Conservation (phyloP, 805 yeast genomes). For the Lipomyces mesembrius region DNA sequence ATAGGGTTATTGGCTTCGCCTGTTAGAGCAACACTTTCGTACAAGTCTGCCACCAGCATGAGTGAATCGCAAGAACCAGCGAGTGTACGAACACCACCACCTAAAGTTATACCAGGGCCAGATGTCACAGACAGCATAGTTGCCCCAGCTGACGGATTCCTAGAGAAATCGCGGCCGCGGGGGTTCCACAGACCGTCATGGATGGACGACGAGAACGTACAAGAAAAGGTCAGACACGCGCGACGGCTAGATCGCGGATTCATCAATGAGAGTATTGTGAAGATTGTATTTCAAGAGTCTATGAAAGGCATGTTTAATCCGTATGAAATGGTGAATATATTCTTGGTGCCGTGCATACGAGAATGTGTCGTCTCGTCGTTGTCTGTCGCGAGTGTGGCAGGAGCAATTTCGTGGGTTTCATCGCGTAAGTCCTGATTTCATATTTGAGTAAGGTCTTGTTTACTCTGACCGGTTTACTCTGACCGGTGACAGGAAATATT, state of each 20-base stretch:
- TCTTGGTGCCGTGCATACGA: slow-evolving; percentile 23
- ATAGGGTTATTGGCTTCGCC: not conserved
- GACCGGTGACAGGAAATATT: slow-evolving; percentile 12
- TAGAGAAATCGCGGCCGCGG: slow-evolving; percentile 3
- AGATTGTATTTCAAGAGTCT: slow-evolving; percentile 21
- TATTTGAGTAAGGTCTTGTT: not conserved
- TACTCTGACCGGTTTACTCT: too few species aligned
- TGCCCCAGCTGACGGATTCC: not conserved
- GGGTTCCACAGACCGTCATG: slow-evolving; percentile 19
- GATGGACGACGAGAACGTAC: slow-evolving; percentile 15
- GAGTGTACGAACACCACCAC: not conserved
- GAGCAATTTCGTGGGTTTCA: slow-evolving; percentile 19
- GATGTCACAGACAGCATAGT: slow-evolving; percentile 2
- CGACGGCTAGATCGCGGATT: slow-evolving; percentile 17
- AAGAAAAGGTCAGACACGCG: slow-evolving; percentile 9
- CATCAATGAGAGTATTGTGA: slow-evolving; percentile 8
- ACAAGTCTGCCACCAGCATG: not conserved
- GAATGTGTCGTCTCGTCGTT: slow-evolving; percentile 21
- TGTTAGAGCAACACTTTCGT: not conserved
- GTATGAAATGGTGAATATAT: slow-evolving; percentile 26
- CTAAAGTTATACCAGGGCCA: not conserved
- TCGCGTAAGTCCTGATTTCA: slow-evolving; percentile 6
- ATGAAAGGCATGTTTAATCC: slow-evolving; percentile 16
- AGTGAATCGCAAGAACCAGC: not conserved
- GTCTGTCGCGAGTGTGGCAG: slow-evolving; percentile 16